Conservation (phyloP, 352 stramenopile genomes). For the Globisporangium lucens region DNA sequence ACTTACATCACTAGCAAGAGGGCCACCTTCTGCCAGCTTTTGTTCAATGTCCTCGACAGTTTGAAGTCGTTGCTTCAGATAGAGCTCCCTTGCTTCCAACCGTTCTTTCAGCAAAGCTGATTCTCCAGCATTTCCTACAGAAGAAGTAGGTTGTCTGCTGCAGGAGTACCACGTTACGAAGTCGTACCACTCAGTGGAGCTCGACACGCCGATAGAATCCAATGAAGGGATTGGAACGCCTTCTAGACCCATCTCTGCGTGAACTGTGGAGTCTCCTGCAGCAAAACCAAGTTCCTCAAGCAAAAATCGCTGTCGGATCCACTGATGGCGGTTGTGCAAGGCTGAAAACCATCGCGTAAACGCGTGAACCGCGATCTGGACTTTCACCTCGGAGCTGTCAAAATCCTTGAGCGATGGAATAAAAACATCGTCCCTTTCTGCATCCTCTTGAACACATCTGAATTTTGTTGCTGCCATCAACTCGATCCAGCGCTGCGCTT, state of each 20-base stretch:
- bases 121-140: constrained; percentile 3
- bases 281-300: constrained; percentile 56
- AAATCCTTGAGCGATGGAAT: constrained; percentile 50
- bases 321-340: constrained; percentile 35
- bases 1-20: neutral
- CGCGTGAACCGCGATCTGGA: constrained; percentile 38
- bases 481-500: constrained; percentile 42
- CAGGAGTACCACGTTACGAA: constrained; percentile 62
- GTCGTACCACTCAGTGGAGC: constrained; percentile 32
- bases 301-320: constrained; percentile 53
- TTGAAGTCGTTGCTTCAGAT: constrained; percentile 33
- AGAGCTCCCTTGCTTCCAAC: constrained; percentile 32
- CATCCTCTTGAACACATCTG: constrained; percentile 36
- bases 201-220: constrained; percentile 23
- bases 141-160: constrained; percentile 4
- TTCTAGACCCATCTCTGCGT: constrained; percentile 30
- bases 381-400: constrained; percentile 35
- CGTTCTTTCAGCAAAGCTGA: constrained; percentile 24
- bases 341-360: constrained; percentile 63
- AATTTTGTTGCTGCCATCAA: constrained; percentile 58
- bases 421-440: constrained; percentile 30
- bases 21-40: constrained; percentile 26
- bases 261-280: constrained; percentile 35
- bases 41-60: constrained; percentile 26
- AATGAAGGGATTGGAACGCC: constrained; percentile 26